Conservation (phyloP, 2,329 filamentous ascomycete species). For the Diplocarpon rosae region DNA sequence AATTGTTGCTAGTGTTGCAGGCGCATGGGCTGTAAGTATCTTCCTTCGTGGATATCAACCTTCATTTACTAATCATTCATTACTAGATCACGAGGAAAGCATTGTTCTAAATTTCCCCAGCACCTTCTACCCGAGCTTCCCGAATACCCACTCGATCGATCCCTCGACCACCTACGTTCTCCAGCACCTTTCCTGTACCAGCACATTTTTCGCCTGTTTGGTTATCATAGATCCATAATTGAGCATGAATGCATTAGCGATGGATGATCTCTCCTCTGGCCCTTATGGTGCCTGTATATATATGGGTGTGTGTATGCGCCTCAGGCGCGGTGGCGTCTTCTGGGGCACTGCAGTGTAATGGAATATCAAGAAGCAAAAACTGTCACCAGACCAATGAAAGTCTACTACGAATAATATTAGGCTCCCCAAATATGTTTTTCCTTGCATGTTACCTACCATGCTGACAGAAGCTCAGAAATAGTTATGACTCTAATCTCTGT, state of each 20-base stretch:
- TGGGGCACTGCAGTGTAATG: slow-evolving; percentile 17
- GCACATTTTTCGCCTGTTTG: slow-evolving; percentile 21
- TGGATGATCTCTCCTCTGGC: slow-evolving; percentile 28
- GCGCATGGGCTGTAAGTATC: slow-evolving; percentile 74
- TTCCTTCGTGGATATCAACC: background rate
- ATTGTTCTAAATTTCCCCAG: slow-evolving; percentile 31
- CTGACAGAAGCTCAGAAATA: too few relatives aligned
- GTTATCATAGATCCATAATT: slow-evolving; percentile 25
- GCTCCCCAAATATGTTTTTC: too few relatives aligned
- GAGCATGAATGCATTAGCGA: slow-evolving; percentile 28
- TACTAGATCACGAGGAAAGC: slow-evolving; percentile 39
- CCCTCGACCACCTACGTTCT: slow-evolving; percentile 4
- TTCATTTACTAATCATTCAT: slow-evolving; percentile 12
- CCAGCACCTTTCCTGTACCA: slow-evolving; percentile 22
- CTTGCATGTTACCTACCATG: too few relatives aligned
- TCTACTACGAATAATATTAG: background rate
- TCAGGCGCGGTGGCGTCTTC: slow-evolving; percentile 17
- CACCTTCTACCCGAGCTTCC: slow-evolving; percentile 1
- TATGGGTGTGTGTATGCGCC: slow-evolving; percentile 19
- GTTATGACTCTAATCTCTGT: too few relatives aligned
- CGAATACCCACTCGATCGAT: slow-evolving; percentile 2
- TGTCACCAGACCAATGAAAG: background rate
- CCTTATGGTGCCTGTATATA: slow-evolving; percentile 24
- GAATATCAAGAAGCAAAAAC: background rate
- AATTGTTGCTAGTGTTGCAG: slow-evolving; percentile 77